Evolutionary conservation across 2,329 filamentous ascomycete species (phyloP).

Genomic region (Immersiporthe knoxdaviesiana): DNA sequence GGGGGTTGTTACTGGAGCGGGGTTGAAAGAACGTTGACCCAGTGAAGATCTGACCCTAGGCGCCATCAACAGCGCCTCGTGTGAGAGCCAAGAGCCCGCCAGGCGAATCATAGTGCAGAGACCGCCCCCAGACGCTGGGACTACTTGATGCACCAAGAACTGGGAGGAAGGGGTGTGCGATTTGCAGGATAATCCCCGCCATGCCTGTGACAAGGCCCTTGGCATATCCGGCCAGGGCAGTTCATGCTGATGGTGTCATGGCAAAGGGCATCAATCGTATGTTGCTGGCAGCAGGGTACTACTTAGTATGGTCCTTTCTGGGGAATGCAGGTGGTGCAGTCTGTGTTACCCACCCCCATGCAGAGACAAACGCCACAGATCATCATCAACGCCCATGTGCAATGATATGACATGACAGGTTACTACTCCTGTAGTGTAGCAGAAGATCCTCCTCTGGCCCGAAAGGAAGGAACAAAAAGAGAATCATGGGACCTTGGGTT

Average conservation of each 20-base stretch:
- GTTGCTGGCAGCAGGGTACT: neutral
- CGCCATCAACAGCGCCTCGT: conserved; percentile 47
- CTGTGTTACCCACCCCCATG: neutral
- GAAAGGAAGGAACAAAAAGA: no score
- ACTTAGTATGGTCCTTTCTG: no score
- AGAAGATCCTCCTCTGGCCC: neutral
- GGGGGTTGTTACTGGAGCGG: neutral
- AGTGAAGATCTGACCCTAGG: conserved; percentile 36
- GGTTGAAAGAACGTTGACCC: neutral
- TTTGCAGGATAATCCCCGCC: conserved; percentile 3
- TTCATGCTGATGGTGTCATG: conserved; percentile 14
- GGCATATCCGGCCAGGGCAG: neutral
- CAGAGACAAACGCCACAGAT: neutral
- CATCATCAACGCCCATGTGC: neutral
- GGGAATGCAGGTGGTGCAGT: neutral
- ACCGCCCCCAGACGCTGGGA: conserved; percentile 39
- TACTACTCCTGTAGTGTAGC: neutral
- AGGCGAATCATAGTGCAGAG: conserved; percentile 43
- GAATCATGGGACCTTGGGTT: neutral
- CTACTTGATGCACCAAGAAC: conserved; percentile 46
- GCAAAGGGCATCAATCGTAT: neutral
- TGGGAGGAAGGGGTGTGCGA: neutral
- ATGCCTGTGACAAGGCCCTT: conserved; percentile 21
- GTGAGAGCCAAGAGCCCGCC: conserved; percentile 34
- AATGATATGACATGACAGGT: neutral